These are phyloP conservation scores for Leccinum longicurvipes DNA, from an alignment of 768 basidiomycete species.

Conservation along the genomic window DNA sequence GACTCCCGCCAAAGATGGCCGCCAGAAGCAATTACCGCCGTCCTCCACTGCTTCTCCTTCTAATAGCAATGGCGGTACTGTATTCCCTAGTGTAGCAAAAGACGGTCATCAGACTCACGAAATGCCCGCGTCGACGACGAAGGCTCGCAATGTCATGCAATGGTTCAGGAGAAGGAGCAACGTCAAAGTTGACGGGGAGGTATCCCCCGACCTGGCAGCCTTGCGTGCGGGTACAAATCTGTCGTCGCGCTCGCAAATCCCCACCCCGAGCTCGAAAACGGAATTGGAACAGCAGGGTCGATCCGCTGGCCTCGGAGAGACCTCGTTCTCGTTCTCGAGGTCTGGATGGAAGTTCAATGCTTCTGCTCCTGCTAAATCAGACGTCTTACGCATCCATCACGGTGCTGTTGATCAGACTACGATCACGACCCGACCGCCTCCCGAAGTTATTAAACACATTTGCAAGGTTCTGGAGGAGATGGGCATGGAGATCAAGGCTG, in stretches of 20 bases:
- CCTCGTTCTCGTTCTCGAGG: slow-evolving; percentile 38
- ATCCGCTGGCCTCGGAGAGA: slow-evolving; percentile 22
- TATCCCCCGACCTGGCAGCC: slow-evolving; percentile 8
- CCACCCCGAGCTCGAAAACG: slow-evolving; percentile 26
- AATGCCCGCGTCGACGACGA: slow-evolving; percentile 72
- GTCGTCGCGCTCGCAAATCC: slow-evolving; percentile 30
- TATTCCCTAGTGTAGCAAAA: slow-evolving; percentile 28
- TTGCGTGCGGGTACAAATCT: slow-evolving; percentile 22
- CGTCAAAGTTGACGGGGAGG: slow-evolving; percentile 29
- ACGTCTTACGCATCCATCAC: slow-evolving; percentile 76
- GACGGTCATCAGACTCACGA: slow-evolving; percentile 30
- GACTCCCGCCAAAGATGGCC: slow-evolving; percentile 44
- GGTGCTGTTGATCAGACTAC: slow-evolving; percentile 90
- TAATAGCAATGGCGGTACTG: slow-evolving; percentile 22
- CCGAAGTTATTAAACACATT: slow-evolving; percentile 86
- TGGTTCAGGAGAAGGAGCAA: slow-evolving; percentile 89
- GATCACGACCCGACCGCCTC: slow-evolving; percentile 79
- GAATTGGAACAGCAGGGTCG: slow-evolving; percentile 20
- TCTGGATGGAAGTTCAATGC: slow-evolving; percentile 32
- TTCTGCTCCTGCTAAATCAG: slow-evolving; percentile 36
- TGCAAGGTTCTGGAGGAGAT: slow-evolving; percentile 76
- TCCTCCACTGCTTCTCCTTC: slow-evolving; percentile 32
- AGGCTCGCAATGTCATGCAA: slow-evolving; percentile 95
- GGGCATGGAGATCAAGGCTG: slow-evolving; percentile 86
- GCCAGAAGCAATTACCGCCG: slow-evolving; percentile 33